Evolutionary conservation across 2,329 filamentous ascomycete species (phyloP).

Genomic region (Penicillium hordei): DNA sequence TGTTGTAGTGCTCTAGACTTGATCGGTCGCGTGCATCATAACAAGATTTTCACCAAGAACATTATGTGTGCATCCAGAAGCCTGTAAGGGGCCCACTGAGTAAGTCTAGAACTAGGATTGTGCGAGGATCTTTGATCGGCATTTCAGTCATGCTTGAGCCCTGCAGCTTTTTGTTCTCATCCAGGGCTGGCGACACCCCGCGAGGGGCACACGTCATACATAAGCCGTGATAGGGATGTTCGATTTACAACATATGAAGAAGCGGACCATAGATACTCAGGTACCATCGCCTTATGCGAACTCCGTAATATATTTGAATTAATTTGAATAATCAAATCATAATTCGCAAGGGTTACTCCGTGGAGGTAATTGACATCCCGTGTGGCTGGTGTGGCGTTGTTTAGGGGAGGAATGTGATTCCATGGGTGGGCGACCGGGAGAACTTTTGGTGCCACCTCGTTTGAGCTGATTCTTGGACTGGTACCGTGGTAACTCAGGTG

Average conservation of each 20-base stretch:
- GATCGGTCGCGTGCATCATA: not conserved
- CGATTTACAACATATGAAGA: not conserved
- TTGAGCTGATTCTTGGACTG: not conserved
- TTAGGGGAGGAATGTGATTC: not conserved
- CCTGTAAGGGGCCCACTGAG: constrained; percentile 12
- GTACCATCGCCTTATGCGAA: not conserved
- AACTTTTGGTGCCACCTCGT: not conserved
- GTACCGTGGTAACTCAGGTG: constrained; percentile 1
- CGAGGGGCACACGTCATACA: constrained; percentile 4
- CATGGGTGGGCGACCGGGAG: constrained; percentile 1
- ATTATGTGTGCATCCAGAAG: constrained; percentile 11
- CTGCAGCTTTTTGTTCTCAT: not conserved
- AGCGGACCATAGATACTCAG: not conserved
- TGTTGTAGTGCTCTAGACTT: not conserved
- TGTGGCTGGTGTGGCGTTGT: constrained; percentile 9
- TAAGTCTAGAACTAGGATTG: constrained; percentile 13
- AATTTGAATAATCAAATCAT: constrained; percentile 1
- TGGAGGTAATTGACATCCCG: not conserved
- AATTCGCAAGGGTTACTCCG: not conserved
- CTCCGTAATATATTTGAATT: no score
- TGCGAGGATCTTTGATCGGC: constrained; percentile 14
- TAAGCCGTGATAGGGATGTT: not conserved
- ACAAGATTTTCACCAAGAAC: not conserved
- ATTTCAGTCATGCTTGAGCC: constrained; percentile 2
- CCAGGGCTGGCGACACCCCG: constrained; percentile 3